Conservation (phyloP, 805 yeast genomes). For the Suhomyces kilbournensis region DNA sequence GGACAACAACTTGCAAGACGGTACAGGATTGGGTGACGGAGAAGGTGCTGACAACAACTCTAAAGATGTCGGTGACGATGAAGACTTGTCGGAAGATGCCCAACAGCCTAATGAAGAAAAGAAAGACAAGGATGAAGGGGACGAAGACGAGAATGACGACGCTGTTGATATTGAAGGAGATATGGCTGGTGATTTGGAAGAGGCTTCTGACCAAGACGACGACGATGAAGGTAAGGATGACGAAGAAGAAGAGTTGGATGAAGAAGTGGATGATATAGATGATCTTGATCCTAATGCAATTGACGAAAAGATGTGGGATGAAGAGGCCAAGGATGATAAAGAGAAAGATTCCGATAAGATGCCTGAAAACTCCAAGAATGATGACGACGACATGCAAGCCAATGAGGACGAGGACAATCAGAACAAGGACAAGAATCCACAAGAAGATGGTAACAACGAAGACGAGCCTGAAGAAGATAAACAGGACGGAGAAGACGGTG, state of each 20-base stretch:
- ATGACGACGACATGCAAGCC: conserved; percentile 49
- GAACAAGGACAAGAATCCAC: conserved; percentile 36
- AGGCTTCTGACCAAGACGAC: conserved; percentile 62
- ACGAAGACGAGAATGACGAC: conserved; percentile 67
- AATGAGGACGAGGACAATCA: conserved; percentile 45
- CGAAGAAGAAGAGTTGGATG: conserved; percentile 69
- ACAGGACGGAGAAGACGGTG: conserved; percentile 48
- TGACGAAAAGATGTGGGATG: conserved; percentile 98
- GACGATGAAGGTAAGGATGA: conserved; percentile 46
- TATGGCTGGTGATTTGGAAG: conserved; percentile 91
- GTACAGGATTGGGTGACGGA: conserved; percentile 93
- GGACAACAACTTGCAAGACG: conserved; percentile 66
- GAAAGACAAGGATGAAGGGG: conserved; percentile 53
- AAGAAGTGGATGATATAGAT: conserved; percentile 83
- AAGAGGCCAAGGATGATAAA: conserved; percentile 73
- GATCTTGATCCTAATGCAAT: conserved; percentile 92
- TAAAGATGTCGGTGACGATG: conserved; percentile 87
- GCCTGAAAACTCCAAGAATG: conserved; percentile 53
- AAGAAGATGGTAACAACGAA: conserved; percentile 30
- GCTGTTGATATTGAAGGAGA: conserved; percentile 96
- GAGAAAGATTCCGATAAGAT: conserved; percentile 78
- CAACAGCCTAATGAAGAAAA: conserved; percentile 74
- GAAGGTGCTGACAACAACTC: conserved; percentile 79
- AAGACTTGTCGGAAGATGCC: conserved; percentile 77
- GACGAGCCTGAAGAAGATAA: conserved; percentile 41